phyloP scores from a whole-genome alignment of 208 protist species.

The Leishmania mexicana region DNA sequence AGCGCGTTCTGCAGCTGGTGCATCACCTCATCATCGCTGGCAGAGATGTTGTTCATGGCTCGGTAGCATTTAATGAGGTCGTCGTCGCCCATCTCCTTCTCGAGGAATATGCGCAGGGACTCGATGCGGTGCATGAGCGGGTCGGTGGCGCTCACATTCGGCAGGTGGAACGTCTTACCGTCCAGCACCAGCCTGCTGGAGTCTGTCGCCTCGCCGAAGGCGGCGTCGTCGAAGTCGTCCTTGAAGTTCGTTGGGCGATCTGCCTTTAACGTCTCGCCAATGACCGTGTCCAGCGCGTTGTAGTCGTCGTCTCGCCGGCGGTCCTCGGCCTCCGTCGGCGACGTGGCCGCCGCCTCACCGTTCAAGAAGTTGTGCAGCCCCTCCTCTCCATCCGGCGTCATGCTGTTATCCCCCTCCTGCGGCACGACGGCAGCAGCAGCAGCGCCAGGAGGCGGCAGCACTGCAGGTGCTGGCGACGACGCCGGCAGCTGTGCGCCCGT shows the following conservation, averaged over 20 bases:
- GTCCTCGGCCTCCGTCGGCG: constrained; percentile 34
- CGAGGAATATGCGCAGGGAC: constrained; percentile 87
- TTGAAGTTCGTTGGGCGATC: constrained; percentile 10
- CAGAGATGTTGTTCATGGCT: constrained; percentile 79
- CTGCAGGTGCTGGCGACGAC: neutral
- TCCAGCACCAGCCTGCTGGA: constrained; percentile 82
- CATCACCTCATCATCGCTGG: constrained; percentile 77
- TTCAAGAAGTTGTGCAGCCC: constrained; percentile 67
- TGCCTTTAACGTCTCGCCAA: constrained; percentile 48
- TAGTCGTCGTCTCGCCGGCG: constrained; percentile 64
- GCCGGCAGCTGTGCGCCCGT: constrained; percentile 14
- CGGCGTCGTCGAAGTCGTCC: constrained; percentile 79
- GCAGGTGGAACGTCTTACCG: constrained; percentile 87
- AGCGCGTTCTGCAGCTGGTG: constrained; percentile 57
- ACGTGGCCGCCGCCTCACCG: constrained; percentile 47
- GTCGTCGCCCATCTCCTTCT: constrained; percentile 79
- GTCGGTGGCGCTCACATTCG: constrained; percentile 75
- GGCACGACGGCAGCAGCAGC: neutral
- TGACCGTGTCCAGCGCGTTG: constrained; percentile 69
- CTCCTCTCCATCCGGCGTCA: constrained; percentile 51
- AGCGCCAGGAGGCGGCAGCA: neutral
- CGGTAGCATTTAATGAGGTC: constrained; percentile 72
- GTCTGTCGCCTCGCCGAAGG: constrained; percentile 46
- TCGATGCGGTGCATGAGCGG: constrained; percentile 92
- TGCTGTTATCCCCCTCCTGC: constrained; percentile 13